Evolutionary conservation across 1,139 yeast species (phyloP).

Genomic region (Dujonia santamariae): DNA sequence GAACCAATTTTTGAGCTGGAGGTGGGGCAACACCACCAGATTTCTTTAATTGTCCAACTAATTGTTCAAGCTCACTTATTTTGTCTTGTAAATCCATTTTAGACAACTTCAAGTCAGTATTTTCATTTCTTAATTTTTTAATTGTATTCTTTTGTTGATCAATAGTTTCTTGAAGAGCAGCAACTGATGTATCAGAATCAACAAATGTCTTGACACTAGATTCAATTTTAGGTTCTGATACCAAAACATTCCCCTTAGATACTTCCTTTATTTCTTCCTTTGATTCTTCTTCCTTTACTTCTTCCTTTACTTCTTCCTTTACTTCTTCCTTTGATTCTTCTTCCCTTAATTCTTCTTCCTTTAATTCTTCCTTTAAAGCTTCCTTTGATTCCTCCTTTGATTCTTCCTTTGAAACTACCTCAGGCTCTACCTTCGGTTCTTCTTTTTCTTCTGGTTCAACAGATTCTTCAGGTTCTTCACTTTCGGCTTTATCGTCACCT

Average conservation of each 20-base stretch:
- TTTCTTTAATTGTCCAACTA: slow-evolving; percentile 17
- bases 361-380: slow-evolving; percentile 17
- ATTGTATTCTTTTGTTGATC: slow-evolving; percentile 35
- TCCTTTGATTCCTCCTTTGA: background rate
- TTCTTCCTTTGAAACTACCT: background rate
- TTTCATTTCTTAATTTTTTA: slow-evolving; percentile 39
- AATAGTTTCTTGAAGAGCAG: slow-evolving; percentile 9
- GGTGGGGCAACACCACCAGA: slow-evolving; percentile 8
- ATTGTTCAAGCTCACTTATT: slow-evolving; percentile 24
- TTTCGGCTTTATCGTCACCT: slow-evolving; percentile 14
- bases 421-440: background rate
- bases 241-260: too few relatives aligned
- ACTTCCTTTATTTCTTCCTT: slow-evolving; percentile 14
- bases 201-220: too few relatives aligned
- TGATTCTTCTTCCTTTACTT: slow-evolving; percentile 8
- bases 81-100: slow-evolving; percentile 47
- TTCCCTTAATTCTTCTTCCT: slow-evolving; percentile 6
- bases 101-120: slow-evolving; percentile 40
- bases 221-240: background rate
- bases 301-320: background rate
- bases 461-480: slow-evolving; percentile 14
- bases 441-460: slow-evolving; percentile 15
- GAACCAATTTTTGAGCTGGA: slow-evolving; percentile 15
- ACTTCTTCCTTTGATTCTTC: background rate
- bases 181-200: too few relatives aligned